These are phyloP conservation scores for Galerina sulciceps DNA, from an alignment of 768 basidiomycete genomes.

Conservation along the genomic window DNA sequence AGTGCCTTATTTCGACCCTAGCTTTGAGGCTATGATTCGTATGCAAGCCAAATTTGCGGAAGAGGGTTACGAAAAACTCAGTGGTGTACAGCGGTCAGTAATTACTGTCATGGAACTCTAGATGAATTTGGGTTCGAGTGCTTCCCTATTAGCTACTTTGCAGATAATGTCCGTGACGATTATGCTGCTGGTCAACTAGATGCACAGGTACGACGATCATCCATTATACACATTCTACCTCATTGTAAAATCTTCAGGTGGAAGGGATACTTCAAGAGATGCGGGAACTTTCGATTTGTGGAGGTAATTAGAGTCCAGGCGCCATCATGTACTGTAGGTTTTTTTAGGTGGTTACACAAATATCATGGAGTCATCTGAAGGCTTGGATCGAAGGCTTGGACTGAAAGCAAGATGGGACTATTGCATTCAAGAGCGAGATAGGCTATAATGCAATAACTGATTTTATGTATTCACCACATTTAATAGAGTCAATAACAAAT, in stretches of 20 bases:
- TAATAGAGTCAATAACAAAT: too few relatives aligned
- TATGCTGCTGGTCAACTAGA: conserved; percentile 97
- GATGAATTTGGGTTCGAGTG: neutral
- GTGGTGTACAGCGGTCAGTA: conserved; percentile 84
- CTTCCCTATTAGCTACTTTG: conserved; percentile 69
- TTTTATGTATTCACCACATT: too few relatives aligned
- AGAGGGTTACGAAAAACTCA: conserved; percentile 97
- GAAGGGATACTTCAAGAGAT: conserved; percentile 97
- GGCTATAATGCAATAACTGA: too few relatives aligned
- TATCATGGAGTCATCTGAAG: too few relatives aligned
- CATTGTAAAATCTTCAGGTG: conserved; percentile 52
- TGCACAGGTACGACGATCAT: conserved; percentile 64
- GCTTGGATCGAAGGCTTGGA: too few relatives aligned
- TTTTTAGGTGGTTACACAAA: too few relatives aligned
- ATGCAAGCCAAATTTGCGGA: conserved; percentile 98
- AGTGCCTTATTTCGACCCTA: conserved; percentile 97
- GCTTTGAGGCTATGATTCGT: conserved; percentile 98
- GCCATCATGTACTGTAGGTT: neutral
- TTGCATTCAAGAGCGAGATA: too few relatives aligned
- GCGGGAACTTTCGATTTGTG: conserved; percentile 94
- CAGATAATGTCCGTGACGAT: conserved; percentile 89
- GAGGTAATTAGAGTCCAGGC: conserved; percentile 47
- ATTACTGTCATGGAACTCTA: conserved; percentile 2
- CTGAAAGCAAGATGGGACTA: too few relatives aligned
- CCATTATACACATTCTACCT: conserved; percentile 1